These are phyloP conservation scores for Melanogaster broomeanus DNA, from an alignment of 768 basidiomycete species.

Conservation along the genomic window DNA sequence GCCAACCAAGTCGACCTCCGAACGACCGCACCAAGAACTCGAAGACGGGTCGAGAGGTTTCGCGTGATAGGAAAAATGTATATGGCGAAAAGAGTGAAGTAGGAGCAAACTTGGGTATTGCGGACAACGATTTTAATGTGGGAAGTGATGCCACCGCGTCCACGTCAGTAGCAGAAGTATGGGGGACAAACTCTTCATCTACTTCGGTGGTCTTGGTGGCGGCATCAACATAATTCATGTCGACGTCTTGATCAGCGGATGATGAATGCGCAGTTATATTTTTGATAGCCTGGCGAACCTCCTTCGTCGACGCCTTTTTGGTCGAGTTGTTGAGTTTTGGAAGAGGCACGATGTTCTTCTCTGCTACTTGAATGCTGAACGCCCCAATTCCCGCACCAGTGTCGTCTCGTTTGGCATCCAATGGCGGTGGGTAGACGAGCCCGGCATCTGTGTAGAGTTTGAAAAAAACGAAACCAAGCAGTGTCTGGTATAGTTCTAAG, in stretches of 20 bases:
- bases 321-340: constrained; percentile 13
- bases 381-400: constrained; percentile 87
- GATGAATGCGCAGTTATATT: constrained; percentile 34
- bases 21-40: constrained; percentile 93
- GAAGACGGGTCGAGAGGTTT: constrained; percentile 87
- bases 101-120: constrained; percentile 56
- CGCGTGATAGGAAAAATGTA: constrained; percentile 92
- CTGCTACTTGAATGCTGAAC: constrained; percentile 67
- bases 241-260: constrained; percentile 36
- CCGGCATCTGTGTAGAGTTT: constrained; percentile 96
- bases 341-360: constrained; percentile 21
- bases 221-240: constrained; percentile 38
- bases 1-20: constrained; percentile 93
- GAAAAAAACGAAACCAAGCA: constrained; percentile 94
- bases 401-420: constrained; percentile 84
- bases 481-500: constrained; percentile 95
- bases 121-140: constrained; percentile 66
- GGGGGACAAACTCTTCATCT: constrained; percentile 70
- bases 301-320: constrained; percentile 54
- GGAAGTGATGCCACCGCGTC: constrained; percentile 53
- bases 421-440: constrained; percentile 91
- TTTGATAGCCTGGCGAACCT: constrained; percentile 52
- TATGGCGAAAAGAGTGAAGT: constrained; percentile 80
- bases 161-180: constrained; percentile 53
- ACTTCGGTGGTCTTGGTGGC: constrained; percentile 32